Conservation (phyloP, 2,329 filamentous ascomycete species). For the Colletotrichum aenigma region DNA sequence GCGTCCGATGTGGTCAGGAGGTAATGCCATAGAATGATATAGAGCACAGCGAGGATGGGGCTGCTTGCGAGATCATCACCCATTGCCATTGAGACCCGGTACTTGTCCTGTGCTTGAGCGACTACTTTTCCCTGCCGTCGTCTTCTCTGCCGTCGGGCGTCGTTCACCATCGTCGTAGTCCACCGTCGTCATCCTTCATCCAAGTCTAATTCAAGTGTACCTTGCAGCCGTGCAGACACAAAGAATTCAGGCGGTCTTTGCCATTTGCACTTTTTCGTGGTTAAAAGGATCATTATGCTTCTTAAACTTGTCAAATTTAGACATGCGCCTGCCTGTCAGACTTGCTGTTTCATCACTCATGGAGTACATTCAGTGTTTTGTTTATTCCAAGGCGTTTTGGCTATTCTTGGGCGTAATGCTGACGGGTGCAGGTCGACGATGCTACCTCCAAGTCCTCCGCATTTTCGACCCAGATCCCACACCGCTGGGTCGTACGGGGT, state of each 20-base stretch:
- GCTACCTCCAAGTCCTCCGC: background rate
- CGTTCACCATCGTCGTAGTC: background rate
- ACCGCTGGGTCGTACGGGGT: background rate
- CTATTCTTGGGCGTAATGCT: background rate
- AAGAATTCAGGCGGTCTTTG: background rate
- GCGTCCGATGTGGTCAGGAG: background rate
- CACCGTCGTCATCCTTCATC: background rate
- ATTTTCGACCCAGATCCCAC: background rate
- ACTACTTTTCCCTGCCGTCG: background rate
- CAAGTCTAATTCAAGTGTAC: background rate
- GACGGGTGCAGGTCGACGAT: background rate
- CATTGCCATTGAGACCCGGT: background rate
- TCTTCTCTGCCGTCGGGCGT: background rate
- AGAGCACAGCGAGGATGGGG: background rate
- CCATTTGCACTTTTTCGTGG: background rate
- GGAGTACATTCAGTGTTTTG: background rate
- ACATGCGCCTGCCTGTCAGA: background rate
- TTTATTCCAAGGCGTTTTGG: background rate
- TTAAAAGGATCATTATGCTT: background rate
- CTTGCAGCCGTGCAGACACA: background rate
- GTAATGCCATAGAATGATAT: background rate
- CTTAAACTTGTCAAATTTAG: background rate
- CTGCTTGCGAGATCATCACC: background rate
- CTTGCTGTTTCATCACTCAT: background rate
- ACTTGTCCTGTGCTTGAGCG: background rate